phyloP scores from a whole-genome alignment of 495 filamentous ascomycete species.

The Aspergillus olivimuriae region DNA sequence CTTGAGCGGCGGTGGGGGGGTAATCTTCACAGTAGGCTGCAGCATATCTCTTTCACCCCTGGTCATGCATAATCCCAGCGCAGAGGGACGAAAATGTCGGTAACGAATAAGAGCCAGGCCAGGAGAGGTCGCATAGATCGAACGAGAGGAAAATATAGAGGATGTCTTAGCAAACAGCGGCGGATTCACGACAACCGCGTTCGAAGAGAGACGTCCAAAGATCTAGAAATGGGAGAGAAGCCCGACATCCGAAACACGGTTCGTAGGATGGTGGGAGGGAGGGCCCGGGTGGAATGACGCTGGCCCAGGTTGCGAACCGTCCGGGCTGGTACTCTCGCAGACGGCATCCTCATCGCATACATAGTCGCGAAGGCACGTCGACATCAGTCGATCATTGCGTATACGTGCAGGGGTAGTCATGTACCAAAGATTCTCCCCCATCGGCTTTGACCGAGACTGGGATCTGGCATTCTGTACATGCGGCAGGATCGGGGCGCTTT shows the following conservation, averaged over 20 bases:
- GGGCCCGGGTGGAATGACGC: background rate
- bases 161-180: background rate
- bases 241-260: constrained; percentile 12
- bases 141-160: background rate
- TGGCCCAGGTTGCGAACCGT: background rate
- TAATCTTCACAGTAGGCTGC: background rate
- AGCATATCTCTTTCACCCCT: no score
- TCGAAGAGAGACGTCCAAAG: constrained; percentile 5
- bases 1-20: background rate
- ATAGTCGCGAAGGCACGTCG: no score
- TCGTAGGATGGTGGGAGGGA: background rate
- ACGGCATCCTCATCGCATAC: no score
- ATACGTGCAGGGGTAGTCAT: no score
- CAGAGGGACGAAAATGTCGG: background rate
- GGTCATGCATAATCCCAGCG: background rate
- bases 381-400: no score
- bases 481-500: no score
- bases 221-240: constrained; percentile 9
- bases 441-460: no score
- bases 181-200: background rate
- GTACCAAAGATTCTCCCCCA: no score
- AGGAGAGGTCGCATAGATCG: background rate
- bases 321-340: background rate
- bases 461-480: no score
- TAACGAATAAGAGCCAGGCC: background rate